Evolutionary conservation across 805 yeast species (phyloP), one percentile per base, ranked within the genome.

Genomic region (Saccharomycopsis vini): DNA sequence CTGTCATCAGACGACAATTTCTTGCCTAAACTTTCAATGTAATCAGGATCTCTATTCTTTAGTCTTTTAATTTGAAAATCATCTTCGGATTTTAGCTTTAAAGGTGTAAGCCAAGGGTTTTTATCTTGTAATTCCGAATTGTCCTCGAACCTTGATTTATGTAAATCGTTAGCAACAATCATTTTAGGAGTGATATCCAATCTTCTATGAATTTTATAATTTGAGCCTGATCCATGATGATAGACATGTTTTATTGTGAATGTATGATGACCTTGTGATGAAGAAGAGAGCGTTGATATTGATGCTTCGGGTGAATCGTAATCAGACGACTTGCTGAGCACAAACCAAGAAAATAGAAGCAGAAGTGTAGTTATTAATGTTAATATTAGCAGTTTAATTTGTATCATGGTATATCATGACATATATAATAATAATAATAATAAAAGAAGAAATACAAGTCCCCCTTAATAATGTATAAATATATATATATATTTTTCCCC

Each of bases 21-120:
- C 15, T 72, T 68, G 37, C 84, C 58, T 56, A 80, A 83, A 2
- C 81, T 69, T 55, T 82, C 88, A 45, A 85, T 64, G 55, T 72
- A 75, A 36, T 74, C 77, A 0, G 89, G 89, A 36, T 66, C 60
- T 16, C 81, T 59, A 31, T 71, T 60, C 2, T 53, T 54, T 51
- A 78, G 49, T 41, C 84, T 57, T 32, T 57, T 61, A 15, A 60
- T 52, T 12, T 39, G 31, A 28, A 48, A 46, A 36, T 36, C 21
- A 20, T 21, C 13, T 46, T 55, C 16, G 50, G 31, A 20, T n/a
- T 29, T 36, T 45, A 64, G 44, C 2, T 30, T 39, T 13, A 56
- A 52, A 19, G 53, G 44, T 39, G 49, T 55, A 12, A 63, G 51
- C 5, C 67, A 64, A 6, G 70, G 56, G 33, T 2, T 61, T 59